Percentiles rank a stretch among this genome's conserved stretches.
Evolutionary conservation across 2,329 filamentous ascomycete species (phyloP).

Genomic region (Ceratocystiopsis minuta): DNA sequence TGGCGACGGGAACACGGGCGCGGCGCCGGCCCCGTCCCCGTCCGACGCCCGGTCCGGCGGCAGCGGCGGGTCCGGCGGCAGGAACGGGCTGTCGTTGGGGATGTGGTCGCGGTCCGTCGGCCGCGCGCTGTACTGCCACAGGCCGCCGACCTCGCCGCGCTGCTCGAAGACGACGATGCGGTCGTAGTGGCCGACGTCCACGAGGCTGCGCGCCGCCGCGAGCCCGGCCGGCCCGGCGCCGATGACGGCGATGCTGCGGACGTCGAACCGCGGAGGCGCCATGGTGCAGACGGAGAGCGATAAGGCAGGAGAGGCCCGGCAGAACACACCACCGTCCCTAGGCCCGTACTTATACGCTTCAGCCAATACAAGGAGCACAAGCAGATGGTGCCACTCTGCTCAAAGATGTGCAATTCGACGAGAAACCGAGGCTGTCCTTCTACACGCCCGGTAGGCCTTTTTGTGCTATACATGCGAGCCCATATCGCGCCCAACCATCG

Average conservation of each 20-base stretch:
- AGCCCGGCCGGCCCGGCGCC: conserved; percentile 71
- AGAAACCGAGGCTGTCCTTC: no score
- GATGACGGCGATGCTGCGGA: conserved; percentile 54
- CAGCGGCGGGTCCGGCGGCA: conserved; percentile 44
- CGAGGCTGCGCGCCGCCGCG: conserved; percentile 61
- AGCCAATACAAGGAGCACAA: no score
- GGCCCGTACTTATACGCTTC: no score
- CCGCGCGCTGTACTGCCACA: conserved; percentile 61
- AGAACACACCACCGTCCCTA: no score
- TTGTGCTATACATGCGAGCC: no score
- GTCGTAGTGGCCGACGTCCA: conserved; percentile 48
- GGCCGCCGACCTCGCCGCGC: conserved; percentile 55
- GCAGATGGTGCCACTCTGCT: no score
- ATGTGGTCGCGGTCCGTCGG: conserved; percentile 31
- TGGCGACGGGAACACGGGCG: conserved; percentile 57
- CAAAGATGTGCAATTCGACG: no score
- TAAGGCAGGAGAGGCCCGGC: not conserved
- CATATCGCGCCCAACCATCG: no score
- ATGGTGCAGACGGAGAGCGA: conserved; percentile 9
- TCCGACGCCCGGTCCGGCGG: conserved; percentile 18
- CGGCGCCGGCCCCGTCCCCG: conserved; percentile 1
- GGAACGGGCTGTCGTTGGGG: conserved; percentile 51
- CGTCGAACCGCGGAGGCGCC: conserved; percentile 23
- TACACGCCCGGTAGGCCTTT: no score
- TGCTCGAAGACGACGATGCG: conserved; percentile 70